Conservation (phyloP, 1,139 yeast species). For the Saccharomyces uvarum region DNA sequence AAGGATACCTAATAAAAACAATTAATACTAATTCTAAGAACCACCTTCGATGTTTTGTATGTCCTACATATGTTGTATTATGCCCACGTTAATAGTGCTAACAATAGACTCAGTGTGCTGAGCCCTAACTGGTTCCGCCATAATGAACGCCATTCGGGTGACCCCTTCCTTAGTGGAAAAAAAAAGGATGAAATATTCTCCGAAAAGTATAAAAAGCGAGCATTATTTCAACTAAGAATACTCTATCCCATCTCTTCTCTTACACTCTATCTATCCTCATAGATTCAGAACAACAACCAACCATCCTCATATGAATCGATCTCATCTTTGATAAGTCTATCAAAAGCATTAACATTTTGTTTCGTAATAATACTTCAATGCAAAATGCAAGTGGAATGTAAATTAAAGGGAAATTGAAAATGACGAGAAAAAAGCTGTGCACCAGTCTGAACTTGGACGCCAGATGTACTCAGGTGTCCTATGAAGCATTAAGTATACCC, state of each 20-base stretch:
- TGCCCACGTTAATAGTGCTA: too few species aligned
- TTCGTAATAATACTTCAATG: not conserved
- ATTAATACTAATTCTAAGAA: not conserved
- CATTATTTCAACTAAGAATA: not conserved
- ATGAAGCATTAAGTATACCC: slow-evolving; percentile 35
- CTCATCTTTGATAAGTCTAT: slow-evolving; percentile 7
- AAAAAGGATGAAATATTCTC: not conserved
- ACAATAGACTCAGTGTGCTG: not conserved
- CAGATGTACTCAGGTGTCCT: slow-evolving; percentile 22
- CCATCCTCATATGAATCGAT: not conserved
- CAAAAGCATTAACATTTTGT: slow-evolving; percentile 1
- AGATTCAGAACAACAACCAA: not conserved
- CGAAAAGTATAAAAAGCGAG: slow-evolving; percentile 5
- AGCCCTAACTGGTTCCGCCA: not conserved
- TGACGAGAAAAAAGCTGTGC: slow-evolving; percentile 35
- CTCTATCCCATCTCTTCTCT: too few species aligned
- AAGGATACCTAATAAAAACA: not conserved
- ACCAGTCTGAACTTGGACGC: slow-evolving; percentile 31
- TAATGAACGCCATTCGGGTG: not conserved
- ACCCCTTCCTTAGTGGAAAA: not conserved
- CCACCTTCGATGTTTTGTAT: not conserved
- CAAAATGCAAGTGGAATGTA: not conserved
- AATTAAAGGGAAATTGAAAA: slow-evolving; percentile 5
- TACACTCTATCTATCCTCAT: too few species aligned
- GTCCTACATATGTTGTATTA: too few species aligned